Base-by-base conservation (phyloP, 768 basidiomycete genomes). In the Leccinum imitatum region DNA sequence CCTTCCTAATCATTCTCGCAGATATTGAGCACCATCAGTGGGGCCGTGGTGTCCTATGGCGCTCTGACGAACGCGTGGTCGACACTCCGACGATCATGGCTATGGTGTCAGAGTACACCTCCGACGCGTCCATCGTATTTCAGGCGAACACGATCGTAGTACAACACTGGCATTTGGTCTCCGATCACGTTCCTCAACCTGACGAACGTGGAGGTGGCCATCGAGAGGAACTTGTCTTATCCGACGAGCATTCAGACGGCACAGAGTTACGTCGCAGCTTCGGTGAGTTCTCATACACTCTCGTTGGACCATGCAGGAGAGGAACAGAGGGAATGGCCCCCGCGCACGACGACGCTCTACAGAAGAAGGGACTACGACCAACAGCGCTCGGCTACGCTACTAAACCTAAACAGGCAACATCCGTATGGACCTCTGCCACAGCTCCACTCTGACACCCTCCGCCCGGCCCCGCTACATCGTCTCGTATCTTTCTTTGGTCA, bases 211-310 rank as follows among this genome's bases (percentile, higher is more conserved):
- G 84, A 85, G 59, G 75, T 87, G 21, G 70, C 71, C 31, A 76
- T 87, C 57, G 79, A 85, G 54, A 85, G 85, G 1, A 87, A 87
- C 57, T 54, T 86, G 61, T 82, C 80, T 4, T 84, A 85, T 63
- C 84, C 83, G 1, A 71, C 65, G 15, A 78, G 82, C 73, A 80
- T 87, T 59, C 63, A 80, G 21, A 75, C 77, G 17, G 74, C 84
- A 35, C 84, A 86, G 76, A 75, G 33, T 8, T 74, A 79, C 54
- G 83, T 84, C 11, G 78, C 73, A 4, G 70, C 77, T 4, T 75
- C 82, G 13, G 83, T 82, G 62, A 63, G 78, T 23, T 9, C 8
- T 41, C 7, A 17, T 39, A 17, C 7, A 17, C 15, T 37, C 37
- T 27, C 27, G 27, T 27, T 27, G 27, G 27, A 27, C 1, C 27